Evolutionary conservation across 2,329 filamentous ascomycete genomes (phyloP).

Genomic region (Colletotrichum nymphaeae): DNA sequence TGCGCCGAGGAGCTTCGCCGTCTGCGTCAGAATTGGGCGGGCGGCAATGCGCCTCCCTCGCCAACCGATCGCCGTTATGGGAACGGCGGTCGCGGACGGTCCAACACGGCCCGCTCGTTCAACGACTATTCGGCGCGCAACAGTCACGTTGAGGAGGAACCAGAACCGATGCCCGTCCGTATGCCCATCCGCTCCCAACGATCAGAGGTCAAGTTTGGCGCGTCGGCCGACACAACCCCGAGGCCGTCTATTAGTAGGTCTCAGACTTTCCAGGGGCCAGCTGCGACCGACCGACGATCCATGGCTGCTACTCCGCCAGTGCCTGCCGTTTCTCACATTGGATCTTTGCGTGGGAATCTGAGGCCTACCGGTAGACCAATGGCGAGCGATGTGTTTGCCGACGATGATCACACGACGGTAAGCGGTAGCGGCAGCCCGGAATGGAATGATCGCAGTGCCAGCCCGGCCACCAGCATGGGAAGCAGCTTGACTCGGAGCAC

Average conservation of each 20-base stretch:
- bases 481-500: conserved; percentile 64
- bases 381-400: conserved; percentile 57
- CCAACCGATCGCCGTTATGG: conserved; percentile 35
- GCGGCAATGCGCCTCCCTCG: conserved; percentile 38
- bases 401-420: conserved; percentile 61
- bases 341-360: conserved; percentile 53
- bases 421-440: conserved; percentile 65
- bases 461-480: conserved; percentile 67
- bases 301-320: conserved; percentile 21
- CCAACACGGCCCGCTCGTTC: conserved; percentile 61
- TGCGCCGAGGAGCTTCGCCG: conserved; percentile 84
- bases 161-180: conserved; percentile 49
- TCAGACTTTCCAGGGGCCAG: conserved; percentile 51
- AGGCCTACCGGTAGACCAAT: conserved; percentile 55
- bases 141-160: conserved; percentile 42
- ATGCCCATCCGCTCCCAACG: conserved; percentile 56
- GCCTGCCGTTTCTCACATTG: conserved; percentile 43
- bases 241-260: conserved; percentile 51
- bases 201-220: conserved; percentile 42
- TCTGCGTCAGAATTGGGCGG: conserved; percentile 59
- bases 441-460: conserved; percentile 62
- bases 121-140: conserved; percentile 47
- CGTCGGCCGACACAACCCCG: conserved; percentile 47
- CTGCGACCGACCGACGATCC: conserved; percentile 34
- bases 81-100: conserved; percentile 52